Conservation (phyloP, 257 asterid genomes). For the Solanum etuberosum region DNA sequence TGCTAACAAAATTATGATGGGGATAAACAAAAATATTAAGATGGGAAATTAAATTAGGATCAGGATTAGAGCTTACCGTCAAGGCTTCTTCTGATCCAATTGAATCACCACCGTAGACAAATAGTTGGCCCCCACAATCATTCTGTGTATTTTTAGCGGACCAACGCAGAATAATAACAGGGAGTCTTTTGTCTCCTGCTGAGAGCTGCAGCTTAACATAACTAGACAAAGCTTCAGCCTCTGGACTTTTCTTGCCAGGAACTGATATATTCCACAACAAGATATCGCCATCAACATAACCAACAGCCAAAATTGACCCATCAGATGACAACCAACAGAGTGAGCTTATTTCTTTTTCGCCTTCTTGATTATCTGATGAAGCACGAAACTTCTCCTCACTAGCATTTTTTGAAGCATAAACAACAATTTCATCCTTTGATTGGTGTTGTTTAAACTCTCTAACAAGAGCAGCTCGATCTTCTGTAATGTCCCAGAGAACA, state of each 20-base stretch:
- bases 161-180: slow-evolving; percentile 92
- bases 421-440: slow-evolving; percentile 37
- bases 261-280: slow-evolving; percentile 71
- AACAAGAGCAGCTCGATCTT: slow-evolving; percentile 69
- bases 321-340: slow-evolving; percentile 93
- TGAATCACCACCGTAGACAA: slow-evolving; percentile 86
- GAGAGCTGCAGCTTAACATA: slow-evolving; percentile 72
- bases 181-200: slow-evolving; percentile 72
- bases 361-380: slow-evolving; percentile 44
- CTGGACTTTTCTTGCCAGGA: slow-evolving; percentile 35
- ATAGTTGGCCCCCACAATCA: slow-evolving; percentile 63
- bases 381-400: slow-evolving; percentile 21
- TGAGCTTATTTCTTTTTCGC: slow-evolving; percentile 84
- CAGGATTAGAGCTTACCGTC: slow-evolving; percentile 49
- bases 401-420: slow-evolving; percentile 34
- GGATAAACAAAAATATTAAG: not conserved
- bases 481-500: slow-evolving; percentile 84
- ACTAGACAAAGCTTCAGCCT: slow-evolving; percentile 24
- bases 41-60: slow-evolving; percentile 12
- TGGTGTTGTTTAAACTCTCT: slow-evolving; percentile 58
- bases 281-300: slow-evolving; percentile 95
- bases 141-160: slow-evolving; percentile 41
- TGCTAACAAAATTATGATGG: not conserved
- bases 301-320: slow-evolving; percentile 89
- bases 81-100: slow-evolving; percentile 93